phyloP scores from a whole-genome alignment of 257 asterid genomes.

The Solanum boliviense region DNA sequence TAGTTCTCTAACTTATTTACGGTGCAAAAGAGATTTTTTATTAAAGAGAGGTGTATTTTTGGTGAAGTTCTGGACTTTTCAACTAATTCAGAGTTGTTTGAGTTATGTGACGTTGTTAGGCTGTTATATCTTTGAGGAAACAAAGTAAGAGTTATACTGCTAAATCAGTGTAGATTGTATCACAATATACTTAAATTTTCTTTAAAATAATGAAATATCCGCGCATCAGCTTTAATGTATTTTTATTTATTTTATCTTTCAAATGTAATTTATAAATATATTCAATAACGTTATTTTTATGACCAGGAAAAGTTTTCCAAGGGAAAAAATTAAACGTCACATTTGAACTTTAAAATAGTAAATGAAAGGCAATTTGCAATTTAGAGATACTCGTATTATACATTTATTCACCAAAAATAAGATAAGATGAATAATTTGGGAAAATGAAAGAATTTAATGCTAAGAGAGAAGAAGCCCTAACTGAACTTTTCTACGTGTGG shows the following conservation, averaged over 20 bases:
- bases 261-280: no score
- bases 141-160: not conserved
- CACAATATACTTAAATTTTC: not conserved
- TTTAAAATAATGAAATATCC: no score
- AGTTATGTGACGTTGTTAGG: no score
- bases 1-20: no score
- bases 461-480: not conserved
- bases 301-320: not conserved
- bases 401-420: not conserved
- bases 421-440: not conserved
- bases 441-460: not conserved
- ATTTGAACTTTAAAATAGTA: not conserved
- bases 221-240: no score
- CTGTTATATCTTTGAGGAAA: accelerated
- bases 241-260: not conserved
- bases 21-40: no score
- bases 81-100: not conserved
- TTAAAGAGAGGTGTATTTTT: no score
- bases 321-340: not conserved
- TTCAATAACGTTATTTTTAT: not conserved
- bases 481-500: not conserved
- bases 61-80: no score
- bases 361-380: not conserved
- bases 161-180: not conserved
- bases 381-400: not conserved